A percentile compares a stretch with the other conserved stretches of the same genome.
phyloP scores from a whole-genome alignment of 129 eudicot genomes.

The Oenanthe sinensis region DNA sequence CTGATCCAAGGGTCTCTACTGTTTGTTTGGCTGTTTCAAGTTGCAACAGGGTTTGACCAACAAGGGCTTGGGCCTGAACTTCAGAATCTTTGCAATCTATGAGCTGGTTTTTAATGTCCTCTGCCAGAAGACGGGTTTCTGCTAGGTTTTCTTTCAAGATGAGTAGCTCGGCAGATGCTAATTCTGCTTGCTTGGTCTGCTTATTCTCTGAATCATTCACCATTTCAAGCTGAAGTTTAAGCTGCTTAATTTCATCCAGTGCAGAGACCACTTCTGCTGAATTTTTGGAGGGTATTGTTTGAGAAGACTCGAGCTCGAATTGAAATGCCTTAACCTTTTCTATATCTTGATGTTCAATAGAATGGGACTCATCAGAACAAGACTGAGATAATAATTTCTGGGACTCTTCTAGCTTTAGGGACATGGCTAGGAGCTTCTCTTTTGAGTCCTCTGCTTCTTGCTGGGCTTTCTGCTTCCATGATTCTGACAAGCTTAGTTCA shows the following conservation, averaged over 20 bases:
- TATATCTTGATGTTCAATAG: neutral
- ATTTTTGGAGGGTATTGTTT: slow-evolving; percentile 14
- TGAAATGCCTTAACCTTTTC: neutral
- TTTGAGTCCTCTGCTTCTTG: slow-evolving; percentile 64
- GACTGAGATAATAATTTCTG: slow-evolving; percentile 27
- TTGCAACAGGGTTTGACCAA: slow-evolving; percentile 55
- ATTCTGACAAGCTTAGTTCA: slow-evolving; percentile 50
- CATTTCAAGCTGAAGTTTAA: slow-evolving; percentile 42
- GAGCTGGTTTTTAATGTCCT: slow-evolving; percentile 62
- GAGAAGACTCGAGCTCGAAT: slow-evolving; percentile 1
- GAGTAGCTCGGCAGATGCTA: slow-evolving; percentile 33
- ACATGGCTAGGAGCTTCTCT: slow-evolving; percentile 41
- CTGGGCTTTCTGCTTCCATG: slow-evolving; percentile 55
- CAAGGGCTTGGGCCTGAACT: slow-evolving; percentile 54
- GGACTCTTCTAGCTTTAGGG: slow-evolving; percentile 49
- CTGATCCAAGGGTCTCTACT: slow-evolving; percentile 42
- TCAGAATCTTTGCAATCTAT: slow-evolving; percentile 52
- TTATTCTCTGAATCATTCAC: slow-evolving; percentile 39
- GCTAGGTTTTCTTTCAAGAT: slow-evolving; percentile 50
- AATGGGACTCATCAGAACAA: slow-evolving; percentile 22
- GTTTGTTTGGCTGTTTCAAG: slow-evolving; percentile 62
- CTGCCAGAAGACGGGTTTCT: slow-evolving; percentile 38
- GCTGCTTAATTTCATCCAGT: slow-evolving; percentile 40
- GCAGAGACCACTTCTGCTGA: slow-evolving; percentile 51
- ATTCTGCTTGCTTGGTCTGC: slow-evolving; percentile 36